Conservation (phyloP, 768 basidiomycete genomes). For the Russula emetica region DNA sequence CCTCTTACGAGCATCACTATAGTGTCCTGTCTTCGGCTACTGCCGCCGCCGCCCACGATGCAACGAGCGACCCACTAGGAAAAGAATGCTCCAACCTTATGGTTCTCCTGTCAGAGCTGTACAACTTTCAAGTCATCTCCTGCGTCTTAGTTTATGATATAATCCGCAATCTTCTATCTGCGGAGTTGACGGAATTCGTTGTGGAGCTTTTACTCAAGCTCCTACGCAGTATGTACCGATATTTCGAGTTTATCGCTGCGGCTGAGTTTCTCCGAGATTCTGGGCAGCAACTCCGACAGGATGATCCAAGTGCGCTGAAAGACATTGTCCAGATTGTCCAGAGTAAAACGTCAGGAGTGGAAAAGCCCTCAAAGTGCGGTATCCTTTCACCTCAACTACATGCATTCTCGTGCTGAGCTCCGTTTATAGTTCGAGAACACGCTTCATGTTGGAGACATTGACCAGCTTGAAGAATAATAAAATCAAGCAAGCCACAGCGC, state of each 20-base stretch:
- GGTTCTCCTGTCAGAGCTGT: slow-evolving; percentile 83
- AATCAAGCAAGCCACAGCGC: slow-evolving; percentile 54
- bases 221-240: slow-evolving; percentile 56
- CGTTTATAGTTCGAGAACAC: slow-evolving; percentile 69
- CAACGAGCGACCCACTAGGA: slow-evolving; percentile 44
- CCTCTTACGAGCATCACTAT: slow-evolving; percentile 61
- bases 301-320: slow-evolving; percentile 88
- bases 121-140: slow-evolving; percentile 93
- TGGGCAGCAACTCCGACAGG: slow-evolving; percentile 85
- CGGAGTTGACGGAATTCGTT: slow-evolving; percentile 65
- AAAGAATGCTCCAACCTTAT: slow-evolving; percentile 91
- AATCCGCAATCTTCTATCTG: slow-evolving; percentile 66
- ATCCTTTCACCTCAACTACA: background rate
- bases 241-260: background rate
- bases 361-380: slow-evolving; percentile 50
- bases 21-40: slow-evolving; percentile 30
- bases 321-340: slow-evolving; percentile 87
- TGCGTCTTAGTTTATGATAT: slow-evolving; percentile 88
- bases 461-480: slow-evolving; percentile 92
- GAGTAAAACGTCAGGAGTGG: slow-evolving; percentile 53
- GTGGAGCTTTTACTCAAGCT: slow-evolving; percentile 88
- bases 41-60: slow-evolving; percentile 18
- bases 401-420: background rate
- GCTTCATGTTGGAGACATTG: slow-evolving; percentile 94
- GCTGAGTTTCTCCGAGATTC: slow-evolving; percentile 51